phyloP scores from a whole-genome alignment of 768 basidiomycete species.

The Phaeolepiota aurea region DNA sequence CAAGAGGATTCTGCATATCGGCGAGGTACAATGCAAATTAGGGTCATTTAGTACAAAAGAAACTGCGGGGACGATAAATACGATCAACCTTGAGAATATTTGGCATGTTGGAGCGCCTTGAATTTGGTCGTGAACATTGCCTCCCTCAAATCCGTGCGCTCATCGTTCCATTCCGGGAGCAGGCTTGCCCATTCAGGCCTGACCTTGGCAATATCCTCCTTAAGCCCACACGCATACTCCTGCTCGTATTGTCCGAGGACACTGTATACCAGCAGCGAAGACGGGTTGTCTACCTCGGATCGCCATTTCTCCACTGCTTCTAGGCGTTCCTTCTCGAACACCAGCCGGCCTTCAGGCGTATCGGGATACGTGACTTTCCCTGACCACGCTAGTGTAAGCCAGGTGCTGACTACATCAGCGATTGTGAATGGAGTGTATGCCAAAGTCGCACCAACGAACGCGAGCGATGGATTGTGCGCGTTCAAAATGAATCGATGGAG shows the following conservation, averaged over 20 bases:
- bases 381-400: conserved; percentile 35
- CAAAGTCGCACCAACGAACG: conserved; percentile 34
- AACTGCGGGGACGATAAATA: too few relatives aligned
- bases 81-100: too few relatives aligned
- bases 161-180: conserved; percentile 28
- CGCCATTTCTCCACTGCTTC: conserved; percentile 14
- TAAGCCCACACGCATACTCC: conserved; percentile 24
- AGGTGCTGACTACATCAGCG: conserved; percentile 40
- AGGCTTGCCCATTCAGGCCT: conserved; percentile 18
- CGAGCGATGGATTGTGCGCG: conserved; percentile 35
- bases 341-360: conserved; percentile 21
- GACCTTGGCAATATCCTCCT: conserved; percentile 21
- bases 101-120: conserved; percentile 17
- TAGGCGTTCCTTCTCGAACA: conserved; percentile 28
- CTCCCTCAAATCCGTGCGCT: conserved; percentile 20
- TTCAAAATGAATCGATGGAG: conserved; percentile 39
- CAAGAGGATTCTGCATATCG: too few relatives aligned
- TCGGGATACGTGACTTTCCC: conserved; percentile 22
- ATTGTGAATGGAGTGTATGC: conserved; percentile 40
- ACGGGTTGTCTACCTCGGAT: conserved; percentile 14
- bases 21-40: too few relatives aligned
- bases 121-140: conserved; percentile 27
- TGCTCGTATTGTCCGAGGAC: conserved; percentile 25
- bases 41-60: too few relatives aligned
- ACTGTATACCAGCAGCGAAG: conserved; percentile 26